These are phyloP conservation scores for Ramaria sp. DNA, from an alignment of 768 basidiomycete species.

Conservation along the genomic window DNA sequence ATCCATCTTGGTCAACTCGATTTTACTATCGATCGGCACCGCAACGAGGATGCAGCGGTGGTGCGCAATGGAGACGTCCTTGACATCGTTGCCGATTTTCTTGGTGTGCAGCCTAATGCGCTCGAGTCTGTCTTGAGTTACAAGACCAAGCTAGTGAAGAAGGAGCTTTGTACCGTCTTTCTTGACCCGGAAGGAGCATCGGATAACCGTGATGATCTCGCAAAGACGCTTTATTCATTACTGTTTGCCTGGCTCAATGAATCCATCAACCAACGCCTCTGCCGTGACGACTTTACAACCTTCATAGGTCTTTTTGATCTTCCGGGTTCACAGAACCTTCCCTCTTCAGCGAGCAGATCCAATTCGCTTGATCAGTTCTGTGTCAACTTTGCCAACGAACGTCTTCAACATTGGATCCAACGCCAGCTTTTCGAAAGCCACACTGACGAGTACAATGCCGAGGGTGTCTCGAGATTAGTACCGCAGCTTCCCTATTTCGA, in stretches of 20 bases:
- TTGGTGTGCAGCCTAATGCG: slow-evolving; percentile 64
- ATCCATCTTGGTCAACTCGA: slow-evolving; percentile 94
- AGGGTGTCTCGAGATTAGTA: slow-evolving; percentile 63
- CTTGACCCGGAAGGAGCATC: slow-evolving; percentile 90
- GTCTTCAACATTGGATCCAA: slow-evolving; percentile 75
- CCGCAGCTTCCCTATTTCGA: slow-evolving; percentile 76
- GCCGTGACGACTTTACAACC: slow-evolving; percentile 83
- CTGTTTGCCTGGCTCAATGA: slow-evolving; percentile 96
- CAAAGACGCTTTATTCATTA: slow-evolving; percentile 86
- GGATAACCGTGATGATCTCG: slow-evolving; percentile 88
- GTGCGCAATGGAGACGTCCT: slow-evolving; percentile 79
- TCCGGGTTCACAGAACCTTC: slow-evolving; percentile 83
- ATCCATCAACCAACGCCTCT: slow-evolving; percentile 89
- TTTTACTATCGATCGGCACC: slow-evolving; percentile 70
- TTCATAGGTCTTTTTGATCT: slow-evolving; percentile 93
- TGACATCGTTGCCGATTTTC: slow-evolving; percentile 80
- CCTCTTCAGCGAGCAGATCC: slow-evolving; percentile 47
- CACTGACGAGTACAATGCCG: slow-evolving; percentile 71
- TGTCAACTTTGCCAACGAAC: slow-evolving; percentile 94
- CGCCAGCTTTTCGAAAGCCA: slow-evolving; percentile 72
- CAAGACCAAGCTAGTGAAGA: slow-evolving; percentile 86
- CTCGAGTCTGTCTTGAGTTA: slow-evolving; percentile 80
- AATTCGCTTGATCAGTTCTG: slow-evolving; percentile 96
- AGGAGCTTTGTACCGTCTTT: slow-evolving; percentile 95
- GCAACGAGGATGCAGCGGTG: slow-evolving; percentile 88